Evolutionary conservation across 352 stramenopile species (phyloP).

Genomic region (Pythium sp.): DNA sequence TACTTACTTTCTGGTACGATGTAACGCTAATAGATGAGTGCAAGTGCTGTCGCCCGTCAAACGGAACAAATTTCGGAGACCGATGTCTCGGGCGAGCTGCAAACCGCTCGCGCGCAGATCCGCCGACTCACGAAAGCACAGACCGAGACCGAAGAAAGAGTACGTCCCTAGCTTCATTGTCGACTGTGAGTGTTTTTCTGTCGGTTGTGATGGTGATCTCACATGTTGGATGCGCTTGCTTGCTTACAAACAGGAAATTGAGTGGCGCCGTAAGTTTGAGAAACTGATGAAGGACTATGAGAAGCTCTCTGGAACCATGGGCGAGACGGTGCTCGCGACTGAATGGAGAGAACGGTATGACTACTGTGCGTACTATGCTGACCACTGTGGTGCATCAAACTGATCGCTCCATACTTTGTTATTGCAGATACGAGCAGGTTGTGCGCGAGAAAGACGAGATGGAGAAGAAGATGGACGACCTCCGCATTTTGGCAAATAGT

Average conservation of each 20-base stretch:
- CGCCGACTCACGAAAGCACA: constrained; percentile 76
- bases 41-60: constrained; percentile 69
- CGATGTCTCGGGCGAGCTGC: constrained; percentile 65
- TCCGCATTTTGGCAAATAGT: constrained; percentile 42
- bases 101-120: constrained; percentile 70
- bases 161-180: constrained; percentile 17
- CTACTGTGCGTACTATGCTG: not conserved
- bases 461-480: constrained; percentile 70
- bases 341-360: constrained; percentile 77
- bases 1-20: not conserved
- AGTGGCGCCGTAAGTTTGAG: constrained; percentile 84
- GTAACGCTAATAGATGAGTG: constrained; percentile 55
- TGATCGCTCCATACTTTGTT: not conserved
- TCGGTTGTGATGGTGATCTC: not conserved
- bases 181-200: too few species aligned
- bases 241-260: constrained; percentile 42
- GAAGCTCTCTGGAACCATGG: constrained; percentile 84
- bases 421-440: constrained; percentile 65
- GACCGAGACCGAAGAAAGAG: constrained; percentile 69
- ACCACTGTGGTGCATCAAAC: not conserved
- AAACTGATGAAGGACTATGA: constrained; percentile 85
- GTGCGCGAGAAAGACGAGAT: constrained; percentile 73
- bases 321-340: constrained; percentile 77
- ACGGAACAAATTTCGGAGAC: constrained; percentile 78
- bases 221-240: not conserved